phyloP scores from a whole-genome alignment of 2,329 filamentous ascomycete species.

The Fusarium pseudograminearum region DNA sequence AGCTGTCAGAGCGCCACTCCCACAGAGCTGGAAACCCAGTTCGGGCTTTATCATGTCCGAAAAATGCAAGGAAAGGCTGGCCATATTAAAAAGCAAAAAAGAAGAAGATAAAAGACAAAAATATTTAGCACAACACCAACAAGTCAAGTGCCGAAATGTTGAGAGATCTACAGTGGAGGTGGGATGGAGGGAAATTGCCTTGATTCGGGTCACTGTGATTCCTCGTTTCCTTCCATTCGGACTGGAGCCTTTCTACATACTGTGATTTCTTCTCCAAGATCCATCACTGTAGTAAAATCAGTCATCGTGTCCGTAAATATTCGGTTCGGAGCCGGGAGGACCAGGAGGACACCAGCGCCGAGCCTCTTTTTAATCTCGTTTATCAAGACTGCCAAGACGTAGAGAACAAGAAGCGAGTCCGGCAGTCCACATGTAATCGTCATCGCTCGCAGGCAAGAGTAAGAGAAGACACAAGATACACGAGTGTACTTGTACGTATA shows the following conservation, averaged over 20 bases:
- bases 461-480: constrained; percentile 4
- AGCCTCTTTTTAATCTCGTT: constrained; percentile 27
- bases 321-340: constrained; percentile 31
- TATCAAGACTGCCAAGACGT: constrained; percentile 29
- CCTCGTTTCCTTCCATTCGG: constrained; percentile 5
- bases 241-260: constrained; percentile 9
- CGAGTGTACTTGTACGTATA: constrained; percentile 7
- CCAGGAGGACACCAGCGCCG: constrained; percentile 6
- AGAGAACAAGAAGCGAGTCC: constrained; percentile 15
- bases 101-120: constrained; percentile 4
- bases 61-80: constrained; percentile 1
- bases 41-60: constrained; percentile 5
- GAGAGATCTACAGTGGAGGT: not conserved
- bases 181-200: constrained; percentile 32
- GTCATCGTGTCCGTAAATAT: constrained; percentile 26
- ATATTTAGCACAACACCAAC: not conserved
- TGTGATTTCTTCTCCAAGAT: not conserved
- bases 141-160: constrained; percentile 1
- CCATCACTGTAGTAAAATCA: not conserved
- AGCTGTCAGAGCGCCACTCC: constrained; percentile 26
- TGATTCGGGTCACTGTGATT: not conserved
- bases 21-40: constrained; percentile 29
- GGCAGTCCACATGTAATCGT: constrained; percentile 31
- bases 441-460: constrained; percentile 8
- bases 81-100: not conserved